Conservation (phyloP, 192 early-diverging fungal species). For the Coemansia reversa region DNA sequence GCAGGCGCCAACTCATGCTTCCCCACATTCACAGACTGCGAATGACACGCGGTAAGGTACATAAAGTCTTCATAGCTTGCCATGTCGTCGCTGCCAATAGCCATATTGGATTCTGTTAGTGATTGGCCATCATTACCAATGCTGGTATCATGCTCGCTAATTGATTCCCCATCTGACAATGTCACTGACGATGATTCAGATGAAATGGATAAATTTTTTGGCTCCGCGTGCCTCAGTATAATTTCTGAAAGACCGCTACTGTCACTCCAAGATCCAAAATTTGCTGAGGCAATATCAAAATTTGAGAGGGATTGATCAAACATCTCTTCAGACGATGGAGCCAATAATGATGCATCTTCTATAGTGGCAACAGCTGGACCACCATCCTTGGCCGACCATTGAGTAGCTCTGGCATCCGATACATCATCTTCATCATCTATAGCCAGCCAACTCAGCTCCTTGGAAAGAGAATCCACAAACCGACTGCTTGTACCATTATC, state of each 20-base stretch:
- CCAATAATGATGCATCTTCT: too few species aligned
- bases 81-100: slow-evolving; percentile 11
- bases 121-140: not conserved
- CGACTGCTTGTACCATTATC: too few species aligned
- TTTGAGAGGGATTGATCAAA: too few species aligned
- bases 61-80: slow-evolving; percentile 39
- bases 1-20: not conserved
- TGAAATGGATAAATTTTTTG: not conserved
- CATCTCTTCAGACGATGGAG: too few species aligned
- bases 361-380: too few species aligned
- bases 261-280: not conserved
- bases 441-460: slow-evolving; percentile 6
- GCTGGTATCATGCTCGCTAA: not conserved
- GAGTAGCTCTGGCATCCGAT: too few species aligned
- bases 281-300: too few species aligned
- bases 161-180: slow-evolving; percentile 13
- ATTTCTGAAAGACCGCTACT: not conserved
- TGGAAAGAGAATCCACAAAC: not conserved
- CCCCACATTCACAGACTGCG: slow-evolving; percentile 1
- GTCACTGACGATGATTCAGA: slow-evolving; percentile 26
- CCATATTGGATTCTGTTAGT: not conserved
- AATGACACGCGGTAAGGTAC: slow-evolving; percentile 29
- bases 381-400: too few species aligned
- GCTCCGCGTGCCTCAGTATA: not conserved
- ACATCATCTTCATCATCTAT: not conserved